phyloP scores from a whole-genome alignment of 108 stramenopile species.

The Nitzschia sp. region DNA sequence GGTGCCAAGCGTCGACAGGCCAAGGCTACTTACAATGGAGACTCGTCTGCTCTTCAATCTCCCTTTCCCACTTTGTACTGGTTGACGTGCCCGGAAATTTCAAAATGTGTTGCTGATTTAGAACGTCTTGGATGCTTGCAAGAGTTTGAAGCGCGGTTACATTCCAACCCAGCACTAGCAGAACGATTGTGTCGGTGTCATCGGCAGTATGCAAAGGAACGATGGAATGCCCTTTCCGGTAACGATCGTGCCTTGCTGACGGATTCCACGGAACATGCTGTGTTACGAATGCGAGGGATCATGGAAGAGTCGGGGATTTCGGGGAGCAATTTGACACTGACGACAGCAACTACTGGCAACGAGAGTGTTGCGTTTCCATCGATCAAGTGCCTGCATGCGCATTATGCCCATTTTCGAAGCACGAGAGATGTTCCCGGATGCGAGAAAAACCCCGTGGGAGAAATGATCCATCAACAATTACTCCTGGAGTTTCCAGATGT shows the following conservation, averaged over 20 bases:
- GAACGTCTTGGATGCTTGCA: slow-evolving; percentile 59
- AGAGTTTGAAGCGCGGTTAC: slow-evolving; percentile 44
- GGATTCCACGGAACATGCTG: slow-evolving; percentile 2
- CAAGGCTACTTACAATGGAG: slow-evolving; percentile 14
- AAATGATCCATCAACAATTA: slow-evolving; percentile 51
- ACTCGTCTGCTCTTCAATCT: slow-evolving; percentile 24
- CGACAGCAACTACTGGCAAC: background rate
- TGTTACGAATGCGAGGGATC: slow-evolving; percentile 51
- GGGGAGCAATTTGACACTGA: slow-evolving; percentile 51
- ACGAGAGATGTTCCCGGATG: background rate
- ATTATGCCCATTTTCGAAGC: slow-evolving; percentile 79
- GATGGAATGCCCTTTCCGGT: slow-evolving; percentile 54
- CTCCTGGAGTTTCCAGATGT: slow-evolving; percentile 51
- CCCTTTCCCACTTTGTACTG: slow-evolving; percentile 82
- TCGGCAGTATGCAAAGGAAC: slow-evolving; percentile 49
- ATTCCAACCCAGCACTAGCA: slow-evolving; percentile 24
- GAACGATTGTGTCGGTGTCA: slow-evolving; percentile 45
- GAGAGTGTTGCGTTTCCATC: slow-evolving; percentile 29
- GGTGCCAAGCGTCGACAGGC: slow-evolving; percentile 37
- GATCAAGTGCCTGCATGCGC: slow-evolving; percentile 76
- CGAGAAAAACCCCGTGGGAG: slow-evolving; percentile 48
- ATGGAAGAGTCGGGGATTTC: slow-evolving; percentile 70
- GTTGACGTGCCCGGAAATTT: slow-evolving; percentile 64
- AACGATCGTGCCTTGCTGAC: slow-evolving; percentile 49
- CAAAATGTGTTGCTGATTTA: slow-evolving; percentile 57